Conservation (phyloP, 495 filamentous ascomycete species). For the Chaetomidium leptoderma region DNA sequence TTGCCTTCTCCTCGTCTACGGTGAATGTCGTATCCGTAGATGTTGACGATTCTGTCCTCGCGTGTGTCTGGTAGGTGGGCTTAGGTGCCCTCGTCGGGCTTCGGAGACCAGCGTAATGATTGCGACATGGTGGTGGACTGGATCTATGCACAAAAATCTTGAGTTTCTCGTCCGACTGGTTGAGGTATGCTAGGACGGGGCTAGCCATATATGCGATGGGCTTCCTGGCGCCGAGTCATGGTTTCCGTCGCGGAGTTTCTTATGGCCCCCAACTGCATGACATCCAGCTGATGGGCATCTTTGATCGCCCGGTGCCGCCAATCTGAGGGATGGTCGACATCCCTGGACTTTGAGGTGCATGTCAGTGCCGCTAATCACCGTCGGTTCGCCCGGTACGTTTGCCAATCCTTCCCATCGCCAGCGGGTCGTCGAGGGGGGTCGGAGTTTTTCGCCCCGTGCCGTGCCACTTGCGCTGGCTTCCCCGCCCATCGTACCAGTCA, state of each 20-base stretch:
- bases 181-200: not conserved
- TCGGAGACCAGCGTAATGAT: too few species aligned
- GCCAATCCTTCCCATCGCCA: not conserved
- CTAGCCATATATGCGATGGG: constrained; percentile 6
- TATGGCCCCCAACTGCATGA: not conserved
- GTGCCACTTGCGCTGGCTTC: not conserved
- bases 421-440: not conserved
- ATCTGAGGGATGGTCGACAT: not conserved
- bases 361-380: not conserved
- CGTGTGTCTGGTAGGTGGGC: too few species aligned
- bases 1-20: too few species aligned
- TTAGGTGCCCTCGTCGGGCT: too few species aligned
- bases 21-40: not conserved
- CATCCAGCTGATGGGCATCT: not conserved
- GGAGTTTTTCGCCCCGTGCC: not conserved
- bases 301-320: not conserved
- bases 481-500: not conserved
- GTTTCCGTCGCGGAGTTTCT: not conserved
- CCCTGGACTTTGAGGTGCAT: not conserved
- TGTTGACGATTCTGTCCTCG: constrained; percentile 4
- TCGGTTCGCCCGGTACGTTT: not conserved
- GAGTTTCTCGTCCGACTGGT: not conserved
- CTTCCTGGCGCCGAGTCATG: too few species aligned
- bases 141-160: not conserved
- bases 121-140: not conserved